Evolutionary conservation across 116 monocot species (phyloP).

Genomic region (Zostera marina): DNA sequence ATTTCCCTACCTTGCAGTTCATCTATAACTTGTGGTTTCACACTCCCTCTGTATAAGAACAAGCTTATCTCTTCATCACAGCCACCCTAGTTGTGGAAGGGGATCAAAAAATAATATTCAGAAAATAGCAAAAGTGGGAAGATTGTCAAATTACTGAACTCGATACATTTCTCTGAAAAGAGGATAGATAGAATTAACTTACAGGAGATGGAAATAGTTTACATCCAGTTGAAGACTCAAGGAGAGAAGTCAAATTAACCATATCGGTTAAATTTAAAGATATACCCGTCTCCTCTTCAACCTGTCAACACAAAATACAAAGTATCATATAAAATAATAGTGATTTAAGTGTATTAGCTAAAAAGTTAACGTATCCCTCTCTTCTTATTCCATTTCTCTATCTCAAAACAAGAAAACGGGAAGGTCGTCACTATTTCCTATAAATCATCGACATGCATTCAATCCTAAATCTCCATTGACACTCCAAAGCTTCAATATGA

Average conservation of each 20-base stretch:
- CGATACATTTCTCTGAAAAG: neutral
- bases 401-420: too few relatives aligned
- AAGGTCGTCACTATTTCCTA: too few relatives aligned
- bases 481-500: too few relatives aligned
- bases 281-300: slow-evolving; percentile 90
- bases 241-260: slow-evolving; percentile 74
- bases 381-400: too few relatives aligned
- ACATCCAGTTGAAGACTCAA: slow-evolving; percentile 45
- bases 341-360: too few relatives aligned
- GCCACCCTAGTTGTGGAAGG: slow-evolving; percentile 40
- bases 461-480: too few relatives aligned
- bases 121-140: neutral
- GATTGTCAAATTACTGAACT: neutral
- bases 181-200: slow-evolving; percentile 10
- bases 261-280: slow-evolving; percentile 48
- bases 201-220: slow-evolving; percentile 89
- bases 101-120: neutral
- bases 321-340: neutral
- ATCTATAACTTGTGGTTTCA: slow-evolving; percentile 32
- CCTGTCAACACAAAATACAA: slow-evolving; percentile 40
- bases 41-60: slow-evolving; percentile 55
- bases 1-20: slow-evolving; percentile 64
- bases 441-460: too few relatives aligned
- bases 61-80: slow-evolving; percentile 89
- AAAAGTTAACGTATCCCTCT: too few relatives aligned